phyloP scores from a whole-genome alignment of 2,329 filamentous ascomycete genomes.

The Cryoendolithus antarcticus region DNA sequence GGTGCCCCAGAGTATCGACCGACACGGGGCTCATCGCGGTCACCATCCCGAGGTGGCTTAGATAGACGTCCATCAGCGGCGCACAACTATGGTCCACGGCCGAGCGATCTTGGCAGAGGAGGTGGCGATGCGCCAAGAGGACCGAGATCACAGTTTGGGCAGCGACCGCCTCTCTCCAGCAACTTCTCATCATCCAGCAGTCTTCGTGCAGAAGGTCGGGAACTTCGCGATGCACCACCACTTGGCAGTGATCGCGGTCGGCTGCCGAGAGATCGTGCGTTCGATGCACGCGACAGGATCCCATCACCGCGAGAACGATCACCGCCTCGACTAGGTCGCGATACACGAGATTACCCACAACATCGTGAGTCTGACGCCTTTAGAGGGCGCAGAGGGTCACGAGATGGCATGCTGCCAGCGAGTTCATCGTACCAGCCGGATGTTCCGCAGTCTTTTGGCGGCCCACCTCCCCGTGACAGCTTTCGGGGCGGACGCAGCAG shows the following conservation, averaged over 20 bases:
- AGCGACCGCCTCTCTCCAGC: too few species aligned
- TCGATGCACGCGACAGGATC: constrained; percentile 45
- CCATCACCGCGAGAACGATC: constrained; percentile 53
- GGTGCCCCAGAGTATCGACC: constrained; percentile 27
- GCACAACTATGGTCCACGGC: too few species aligned
- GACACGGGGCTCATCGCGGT: constrained; percentile 57
- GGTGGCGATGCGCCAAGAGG: constrained; percentile 60
- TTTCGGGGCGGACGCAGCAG: constrained; percentile 39
- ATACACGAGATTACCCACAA: constrained; percentile 46
- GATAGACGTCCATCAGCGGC: constrained; percentile 63
- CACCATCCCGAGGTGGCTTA: constrained; percentile 53
- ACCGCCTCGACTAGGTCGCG: constrained; percentile 44
- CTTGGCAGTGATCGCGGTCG: constrained; percentile 51
- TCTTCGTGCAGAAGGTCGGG: constrained; percentile 5
- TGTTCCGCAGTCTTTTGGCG: constrained; percentile 40
- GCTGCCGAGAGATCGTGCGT: constrained; percentile 38
- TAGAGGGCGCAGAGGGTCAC: constrained; percentile 54
- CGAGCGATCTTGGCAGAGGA: constrained; percentile 12
- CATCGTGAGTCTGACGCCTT: constrained; percentile 55
- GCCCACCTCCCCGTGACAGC: constrained; percentile 43
- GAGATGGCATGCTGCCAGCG: constrained; percentile 61
- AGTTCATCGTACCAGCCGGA: constrained; percentile 60
- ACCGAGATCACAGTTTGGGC: constrained; percentile 69
- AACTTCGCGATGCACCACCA: constrained; percentile 43
- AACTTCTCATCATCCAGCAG: too few species aligned